These are phyloP conservation scores for Bullera alba DNA, from an alignment of 768 basidiomycete species.

Conservation along the genomic window DNA sequence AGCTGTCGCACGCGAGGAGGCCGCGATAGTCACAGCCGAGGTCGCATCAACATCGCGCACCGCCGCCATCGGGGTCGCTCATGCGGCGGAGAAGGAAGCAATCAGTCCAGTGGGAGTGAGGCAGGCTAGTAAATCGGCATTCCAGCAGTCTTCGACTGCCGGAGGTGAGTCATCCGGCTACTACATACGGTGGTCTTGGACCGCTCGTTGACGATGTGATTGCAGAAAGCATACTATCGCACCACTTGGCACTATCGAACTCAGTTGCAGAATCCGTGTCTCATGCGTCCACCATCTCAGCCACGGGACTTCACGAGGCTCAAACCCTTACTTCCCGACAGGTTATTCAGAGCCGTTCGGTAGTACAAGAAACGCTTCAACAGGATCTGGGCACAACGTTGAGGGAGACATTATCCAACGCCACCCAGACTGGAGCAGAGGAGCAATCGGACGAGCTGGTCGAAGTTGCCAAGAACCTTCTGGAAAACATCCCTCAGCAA, in stretches of 20 bases:
- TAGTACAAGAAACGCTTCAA: constrained; percentile 13
- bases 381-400: constrained; percentile 17
- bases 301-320: not conserved
- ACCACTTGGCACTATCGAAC: constrained; percentile 13
- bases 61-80: not conserved
- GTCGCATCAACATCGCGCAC: constrained; percentile 8
- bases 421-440: constrained; percentile 23
- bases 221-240: constrained; percentile 7
- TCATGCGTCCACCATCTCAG: constrained; percentile 1
- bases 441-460: constrained; percentile 18
- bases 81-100: not conserved
- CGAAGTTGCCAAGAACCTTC: constrained; percentile 6
- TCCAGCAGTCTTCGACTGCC: constrained; percentile 4
- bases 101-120: constrained; percentile 20
- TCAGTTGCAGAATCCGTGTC: not conserved
- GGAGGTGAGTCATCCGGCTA: constrained; percentile 7
- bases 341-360: not conserved
- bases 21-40: constrained; percentile 13
- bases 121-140: constrained; percentile 12
- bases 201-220: not conserved
- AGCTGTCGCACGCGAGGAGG: constrained; percentile 17
- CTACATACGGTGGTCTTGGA: too few species aligned
- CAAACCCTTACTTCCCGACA: not conserved
- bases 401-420: constrained; percentile 15
- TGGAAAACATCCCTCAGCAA: too few species aligned